Percentiles rank a stretch among this genome's conserved stretches.
Evolutionary conservation across 805 yeast genomes (phyloP).

Genomic region (Wickerhamomyces sydowiorum): DNA sequence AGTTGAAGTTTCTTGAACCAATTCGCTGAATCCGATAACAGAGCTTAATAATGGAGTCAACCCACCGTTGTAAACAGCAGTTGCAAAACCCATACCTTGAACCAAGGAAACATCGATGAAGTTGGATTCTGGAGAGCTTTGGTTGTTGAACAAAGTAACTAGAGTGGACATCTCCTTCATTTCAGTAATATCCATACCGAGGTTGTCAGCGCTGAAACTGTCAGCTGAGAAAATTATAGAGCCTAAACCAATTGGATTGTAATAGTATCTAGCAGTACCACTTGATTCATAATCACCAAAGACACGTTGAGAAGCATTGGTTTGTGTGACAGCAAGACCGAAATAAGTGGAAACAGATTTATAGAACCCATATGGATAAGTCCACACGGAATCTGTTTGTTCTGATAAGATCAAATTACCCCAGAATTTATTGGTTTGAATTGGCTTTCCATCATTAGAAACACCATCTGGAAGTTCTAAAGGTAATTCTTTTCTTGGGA

Average conservation of each 20-base stretch:
- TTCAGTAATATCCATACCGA: conserved; percentile 36
- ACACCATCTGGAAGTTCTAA: conserved; percentile 43
- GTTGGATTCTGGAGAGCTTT: conserved; percentile 23
- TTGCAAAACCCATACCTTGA: conserved; percentile 55
- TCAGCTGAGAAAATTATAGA: conserved; percentile 53
- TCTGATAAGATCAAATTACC: conserved; percentile 54
- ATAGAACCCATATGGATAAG: conserved; percentile 65
- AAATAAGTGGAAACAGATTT: conserved; percentile 33
- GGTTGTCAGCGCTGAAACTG: conserved; percentile 33
- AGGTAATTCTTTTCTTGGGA: conserved; percentile 39
- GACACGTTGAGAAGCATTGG: conserved; percentile 35
- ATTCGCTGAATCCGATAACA: conserved; percentile 37
- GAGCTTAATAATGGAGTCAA: conserved; percentile 41
- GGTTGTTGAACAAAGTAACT: conserved; percentile 31
- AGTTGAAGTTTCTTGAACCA: conserved; percentile 29
- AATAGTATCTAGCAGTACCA: conserved; percentile 37
- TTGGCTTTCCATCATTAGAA: conserved; percentile 34
- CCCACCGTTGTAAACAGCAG: conserved; percentile 44
- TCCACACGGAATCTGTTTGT: conserved; percentile 50
- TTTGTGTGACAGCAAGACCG: conserved; percentile 63
- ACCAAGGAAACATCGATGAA: conserved; percentile 45
- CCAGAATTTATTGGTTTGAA: conserved; percentile 74
- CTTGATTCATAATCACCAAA: conserved; percentile 43
- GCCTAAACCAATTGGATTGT: conserved; percentile 50
- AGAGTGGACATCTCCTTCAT: conserved; percentile 47